phyloP scores from a whole-genome alignment of 768 basidiomycete genomes.

The Boletellus emodensis region DNA sequence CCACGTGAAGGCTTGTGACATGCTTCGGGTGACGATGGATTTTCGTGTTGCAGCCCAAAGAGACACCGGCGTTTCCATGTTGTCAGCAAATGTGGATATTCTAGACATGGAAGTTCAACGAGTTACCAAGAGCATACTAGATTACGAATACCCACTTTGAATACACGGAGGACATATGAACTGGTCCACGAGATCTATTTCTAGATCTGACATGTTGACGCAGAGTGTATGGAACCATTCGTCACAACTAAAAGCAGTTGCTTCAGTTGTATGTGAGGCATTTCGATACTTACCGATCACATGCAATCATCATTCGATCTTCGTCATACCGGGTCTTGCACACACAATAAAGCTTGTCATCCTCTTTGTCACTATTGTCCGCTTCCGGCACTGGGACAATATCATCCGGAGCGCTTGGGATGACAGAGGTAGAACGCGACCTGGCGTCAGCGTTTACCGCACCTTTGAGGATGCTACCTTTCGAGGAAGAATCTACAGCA shows the following conservation, averaged over 20 bases:
- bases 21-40: conserved; percentile 58
- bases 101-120: conserved; percentile 32
- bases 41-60: conserved; percentile 60
- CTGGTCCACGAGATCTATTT: conserved; percentile 86
- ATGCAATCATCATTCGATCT: conserved; percentile 88
- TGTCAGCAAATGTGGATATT: conserved; percentile 57
- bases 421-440: conserved; percentile 68
- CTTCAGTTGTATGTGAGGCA: neutral
- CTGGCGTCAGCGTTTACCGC: conserved; percentile 36
- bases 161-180: conserved; percentile 86
- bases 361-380: conserved; percentile 40
- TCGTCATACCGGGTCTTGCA: conserved; percentile 87
- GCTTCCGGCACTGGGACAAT: conserved; percentile 46
- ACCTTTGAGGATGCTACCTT: conserved; percentile 17
- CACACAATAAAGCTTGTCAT: conserved; percentile 77
- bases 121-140: conserved; percentile 1
- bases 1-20: conserved; percentile 82
- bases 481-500: conserved; percentile 12
- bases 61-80: conserved; percentile 80
- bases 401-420: conserved; percentile 47
- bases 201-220: conserved; percentile 73
- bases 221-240: conserved; percentile 94
- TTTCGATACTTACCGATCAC: conserved; percentile 64
- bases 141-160: conserved; percentile 49
- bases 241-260: conserved; percentile 61